Conservation (phyloP, 2,329 filamentous ascomycete genomes). For the Herpotrichia juniperi region DNA sequence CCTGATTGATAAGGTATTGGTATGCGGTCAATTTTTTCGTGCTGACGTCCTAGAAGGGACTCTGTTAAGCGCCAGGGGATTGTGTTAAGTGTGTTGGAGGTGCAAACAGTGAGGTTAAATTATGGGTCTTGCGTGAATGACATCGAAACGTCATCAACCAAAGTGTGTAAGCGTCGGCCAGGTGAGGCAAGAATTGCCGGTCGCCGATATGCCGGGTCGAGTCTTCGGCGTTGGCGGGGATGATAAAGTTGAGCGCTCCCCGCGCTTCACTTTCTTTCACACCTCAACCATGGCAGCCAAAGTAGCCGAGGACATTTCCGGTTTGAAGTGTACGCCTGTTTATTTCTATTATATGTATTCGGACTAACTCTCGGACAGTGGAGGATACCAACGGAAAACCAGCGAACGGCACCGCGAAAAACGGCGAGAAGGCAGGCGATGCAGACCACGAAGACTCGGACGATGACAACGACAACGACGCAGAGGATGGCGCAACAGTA, state of each 20-base stretch:
- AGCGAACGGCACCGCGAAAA: conserved; percentile 33
- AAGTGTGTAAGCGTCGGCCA: background rate
- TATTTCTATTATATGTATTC: background rate
- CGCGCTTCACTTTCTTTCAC: background rate
- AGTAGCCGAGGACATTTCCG: conserved; percentile 43
- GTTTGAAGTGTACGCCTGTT: conserved; percentile 42
- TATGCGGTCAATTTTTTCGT: too few relatives aligned
- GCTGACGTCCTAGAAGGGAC: too few relatives aligned
- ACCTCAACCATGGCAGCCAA: conserved; percentile 44
- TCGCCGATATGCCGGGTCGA: conserved; percentile 1
- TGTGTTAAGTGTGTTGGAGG: too few relatives aligned
- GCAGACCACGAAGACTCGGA: conserved; percentile 62
- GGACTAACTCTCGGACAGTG: conserved; percentile 29
- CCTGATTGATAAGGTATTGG: background rate
- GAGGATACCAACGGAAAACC: conserved; percentile 41
- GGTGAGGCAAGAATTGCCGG: background rate
- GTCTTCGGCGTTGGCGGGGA: background rate
- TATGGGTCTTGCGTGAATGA: conserved; percentile 1
- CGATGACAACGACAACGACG: conserved; percentile 60
- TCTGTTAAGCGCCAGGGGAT: too few relatives aligned
- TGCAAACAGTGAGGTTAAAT: background rate
- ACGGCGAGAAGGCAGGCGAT: conserved; percentile 49
- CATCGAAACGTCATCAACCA: conserved; percentile 40
- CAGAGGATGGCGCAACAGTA: conserved; percentile 51
- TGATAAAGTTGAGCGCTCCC: background rate